Conservation (phyloP, 192 early-diverging fungal genomes). For the Coemansia sp. region DNA sequence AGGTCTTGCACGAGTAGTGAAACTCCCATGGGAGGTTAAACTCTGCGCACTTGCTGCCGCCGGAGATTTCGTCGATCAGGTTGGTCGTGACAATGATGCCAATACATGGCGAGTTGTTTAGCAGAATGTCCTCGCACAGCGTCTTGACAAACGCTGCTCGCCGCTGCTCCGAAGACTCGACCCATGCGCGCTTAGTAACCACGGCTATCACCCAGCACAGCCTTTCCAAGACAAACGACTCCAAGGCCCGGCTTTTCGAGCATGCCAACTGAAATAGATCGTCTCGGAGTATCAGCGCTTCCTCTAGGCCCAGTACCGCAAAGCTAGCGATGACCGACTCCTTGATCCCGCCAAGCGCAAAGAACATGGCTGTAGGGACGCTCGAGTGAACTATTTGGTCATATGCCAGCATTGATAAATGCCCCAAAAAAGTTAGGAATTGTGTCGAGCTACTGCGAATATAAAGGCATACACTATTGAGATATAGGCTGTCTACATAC, state of each 20-base stretch:
- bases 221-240: slow-evolving; percentile 49
- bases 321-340: slow-evolving; percentile 42
- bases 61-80: slow-evolving; percentile 50
- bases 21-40: slow-evolving; percentile 55
- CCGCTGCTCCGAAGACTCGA: slow-evolving; percentile 37
- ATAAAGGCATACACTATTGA: slow-evolving; percentile 1
- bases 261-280: slow-evolving; percentile 48
- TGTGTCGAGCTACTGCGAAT: not conserved
- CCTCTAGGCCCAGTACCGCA: slow-evolving; percentile 22
- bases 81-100: slow-evolving; percentile 42
- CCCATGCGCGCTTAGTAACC: slow-evolving; percentile 54
- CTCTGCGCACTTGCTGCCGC: slow-evolving; percentile 55
- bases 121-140: slow-evolving; percentile 43
- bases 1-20: slow-evolving; percentile 49
- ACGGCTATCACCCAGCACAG: slow-evolving; percentile 55
- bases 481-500: slow-evolving; percentile 16
- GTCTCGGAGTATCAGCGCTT: slow-evolving; percentile 31
- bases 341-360: slow-evolving; percentile 56
- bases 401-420: not conserved
- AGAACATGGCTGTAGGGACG: slow-evolving; percentile 50
- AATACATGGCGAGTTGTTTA: slow-evolving; percentile 39
- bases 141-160: slow-evolving; percentile 24
- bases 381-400: slow-evolving; percentile 36
- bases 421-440: not conserved
- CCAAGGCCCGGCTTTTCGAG: slow-evolving; percentile 27